These are phyloP conservation scores for Entrophospora sp. DNA, from an alignment of 192 early-diverging fungal genomes.

Conservation along the genomic window DNA sequence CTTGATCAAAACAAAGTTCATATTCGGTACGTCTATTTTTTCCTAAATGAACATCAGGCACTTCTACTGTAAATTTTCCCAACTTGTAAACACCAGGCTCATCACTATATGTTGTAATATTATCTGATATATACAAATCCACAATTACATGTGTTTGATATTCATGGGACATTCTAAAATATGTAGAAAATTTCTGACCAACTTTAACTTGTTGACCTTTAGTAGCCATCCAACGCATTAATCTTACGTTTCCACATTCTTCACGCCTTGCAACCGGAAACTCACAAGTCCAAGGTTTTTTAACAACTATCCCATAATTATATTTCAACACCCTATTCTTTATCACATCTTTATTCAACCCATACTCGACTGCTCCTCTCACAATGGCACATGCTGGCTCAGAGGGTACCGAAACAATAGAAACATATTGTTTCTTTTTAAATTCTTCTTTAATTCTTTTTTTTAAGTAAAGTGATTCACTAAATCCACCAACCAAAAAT, in stretches of 20 bases:
- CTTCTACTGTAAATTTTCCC: not conserved
- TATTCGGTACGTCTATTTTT: not conserved
- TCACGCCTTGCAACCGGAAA: not conserved
- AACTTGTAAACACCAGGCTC: not conserved
- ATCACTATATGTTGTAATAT: not conserved
- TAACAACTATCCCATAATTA: not conserved
- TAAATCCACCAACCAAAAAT: slow-evolving; percentile 48
- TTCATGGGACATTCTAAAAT: not conserved
- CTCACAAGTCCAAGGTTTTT: not conserved
- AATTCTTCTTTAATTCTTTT: slow-evolving; percentile 40
- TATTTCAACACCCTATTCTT: not conserved
- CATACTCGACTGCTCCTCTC: slow-evolving; percentile 35
- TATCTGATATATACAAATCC: not conserved
- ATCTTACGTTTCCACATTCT: not conserved
- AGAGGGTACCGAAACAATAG: slow-evolving; percentile 39
- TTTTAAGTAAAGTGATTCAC: slow-evolving; percentile 39
- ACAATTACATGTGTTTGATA: not conserved
- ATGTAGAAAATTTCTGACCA: not conserved
- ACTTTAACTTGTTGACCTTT: not conserved
- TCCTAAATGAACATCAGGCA: not conserved
- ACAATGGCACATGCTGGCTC: slow-evolving; percentile 42
- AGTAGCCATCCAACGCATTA: not conserved
- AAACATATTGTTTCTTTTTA: slow-evolving; percentile 30
- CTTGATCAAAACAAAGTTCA: not conserved
- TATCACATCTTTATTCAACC: not conserved